Percentiles rank a stretch among this genome's conserved stretches.
These are phyloP conservation scores for Rhizophora mangle DNA, from an alignment of 345 rosid species.

Conservation along the genomic window DNA sequence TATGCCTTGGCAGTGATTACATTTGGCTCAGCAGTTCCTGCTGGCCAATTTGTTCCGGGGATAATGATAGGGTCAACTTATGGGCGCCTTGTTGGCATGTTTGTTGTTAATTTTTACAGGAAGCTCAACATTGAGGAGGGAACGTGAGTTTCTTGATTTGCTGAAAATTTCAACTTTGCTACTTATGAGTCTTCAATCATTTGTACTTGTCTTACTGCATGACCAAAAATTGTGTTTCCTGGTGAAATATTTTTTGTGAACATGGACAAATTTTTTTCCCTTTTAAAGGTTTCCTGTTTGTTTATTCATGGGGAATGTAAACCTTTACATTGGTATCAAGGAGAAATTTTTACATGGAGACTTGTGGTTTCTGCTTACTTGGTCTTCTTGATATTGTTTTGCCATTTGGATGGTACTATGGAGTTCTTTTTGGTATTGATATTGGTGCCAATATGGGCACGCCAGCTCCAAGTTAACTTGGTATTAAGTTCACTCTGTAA, in stretches of 20 bases:
- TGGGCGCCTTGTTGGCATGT: constrained; percentile 98
- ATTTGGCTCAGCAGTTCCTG: constrained; percentile 97
- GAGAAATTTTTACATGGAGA: no score
- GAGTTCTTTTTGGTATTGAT: no score
- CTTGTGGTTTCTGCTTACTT: background rate
- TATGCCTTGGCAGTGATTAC: constrained; percentile 87
- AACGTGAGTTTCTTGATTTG: constrained; percentile 59
- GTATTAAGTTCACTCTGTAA: no score
- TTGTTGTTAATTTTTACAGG: constrained; percentile 82
- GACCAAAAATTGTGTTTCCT: background rate
- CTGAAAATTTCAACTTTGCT: background rate
- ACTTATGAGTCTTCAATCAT: background rate
- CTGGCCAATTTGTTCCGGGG: constrained; percentile 98
- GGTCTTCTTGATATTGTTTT: no score
- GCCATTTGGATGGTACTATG: no score
- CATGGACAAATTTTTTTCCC: background rate
- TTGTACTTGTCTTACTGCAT: background rate
- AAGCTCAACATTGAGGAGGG: constrained; percentile 97
- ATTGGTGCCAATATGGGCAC: no score
- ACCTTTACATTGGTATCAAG: no score
- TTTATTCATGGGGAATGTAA: background rate
- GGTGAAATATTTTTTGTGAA: background rate
- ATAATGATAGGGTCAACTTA: constrained; percentile 98
- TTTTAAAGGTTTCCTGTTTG: background rate
- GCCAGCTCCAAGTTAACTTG: no score